phyloP scores from a whole-genome alignment of 208 protist genomes.

The Spongospora subterranea region DNA sequence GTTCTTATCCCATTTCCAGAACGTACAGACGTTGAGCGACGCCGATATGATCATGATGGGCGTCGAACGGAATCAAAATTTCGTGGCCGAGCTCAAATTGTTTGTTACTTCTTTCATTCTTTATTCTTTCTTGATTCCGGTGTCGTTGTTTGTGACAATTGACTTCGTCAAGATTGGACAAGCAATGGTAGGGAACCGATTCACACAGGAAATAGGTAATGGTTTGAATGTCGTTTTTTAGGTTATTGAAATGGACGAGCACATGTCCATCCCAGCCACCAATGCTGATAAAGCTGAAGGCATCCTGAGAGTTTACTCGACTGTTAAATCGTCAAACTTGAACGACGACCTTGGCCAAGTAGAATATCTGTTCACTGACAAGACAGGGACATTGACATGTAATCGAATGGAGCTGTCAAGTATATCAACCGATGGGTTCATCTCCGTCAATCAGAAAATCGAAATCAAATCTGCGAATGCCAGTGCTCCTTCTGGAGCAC shows the following conservation, averaged over 20 bases:
- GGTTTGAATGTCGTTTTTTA: background rate
- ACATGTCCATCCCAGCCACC: background rate
- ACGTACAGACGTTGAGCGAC: background rate
- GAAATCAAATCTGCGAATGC: background rate
- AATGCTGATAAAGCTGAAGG: background rate
- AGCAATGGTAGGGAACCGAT: no score
- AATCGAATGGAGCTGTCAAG: constrained; percentile 68
- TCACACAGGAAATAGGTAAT: no score
- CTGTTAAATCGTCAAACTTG: constrained; percentile 92
- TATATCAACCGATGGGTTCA: constrained; percentile 19
- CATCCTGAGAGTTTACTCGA: constrained; percentile 54
- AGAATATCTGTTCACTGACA: constrained; percentile 96
- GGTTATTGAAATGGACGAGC: constrained; percentile 45
- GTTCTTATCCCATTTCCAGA: background rate
- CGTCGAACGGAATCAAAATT: background rate
- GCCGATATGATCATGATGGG: background rate
- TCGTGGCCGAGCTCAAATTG: background rate
- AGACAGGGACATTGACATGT: constrained; percentile 96
- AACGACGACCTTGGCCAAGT: constrained; percentile 96
- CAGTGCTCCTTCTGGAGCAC: background rate
- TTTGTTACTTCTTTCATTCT: constrained; percentile 63
- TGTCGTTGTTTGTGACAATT: constrained; percentile 68
- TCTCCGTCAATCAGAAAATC: background rate
- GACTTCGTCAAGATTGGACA: constrained; percentile 64
- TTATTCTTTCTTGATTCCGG: constrained; percentile 61